A percentile compares a stretch with the other conserved stretches of the same genome.
phyloP scores from a whole-genome alignment of 805 yeast genomes.

The Myxozyma geophila region DNA sequence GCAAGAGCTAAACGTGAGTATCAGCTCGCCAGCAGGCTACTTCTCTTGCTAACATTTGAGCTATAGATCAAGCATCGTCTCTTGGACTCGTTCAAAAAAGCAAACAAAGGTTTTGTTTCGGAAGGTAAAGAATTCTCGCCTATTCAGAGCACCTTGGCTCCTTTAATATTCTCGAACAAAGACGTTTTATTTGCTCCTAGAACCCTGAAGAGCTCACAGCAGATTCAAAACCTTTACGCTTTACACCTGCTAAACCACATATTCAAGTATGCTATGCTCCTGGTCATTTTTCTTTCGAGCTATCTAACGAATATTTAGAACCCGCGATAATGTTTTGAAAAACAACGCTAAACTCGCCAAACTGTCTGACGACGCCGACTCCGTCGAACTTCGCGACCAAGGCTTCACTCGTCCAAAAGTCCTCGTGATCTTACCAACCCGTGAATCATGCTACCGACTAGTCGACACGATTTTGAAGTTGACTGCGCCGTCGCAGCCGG shows the following conservation, averaged over 20 bases:
- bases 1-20: conserved; percentile 14
- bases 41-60: background rate
- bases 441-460: conserved; percentile 73
- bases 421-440: conserved; percentile 78
- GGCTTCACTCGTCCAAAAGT: conserved; percentile 95
- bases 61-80: conserved; percentile 32
- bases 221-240: conserved; percentile 65
- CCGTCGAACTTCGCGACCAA: conserved; percentile 77
- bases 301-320: conserved; percentile 53
- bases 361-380: conserved; percentile 42
- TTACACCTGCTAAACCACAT: conserved; percentile 83
- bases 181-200: conserved; percentile 69
- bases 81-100: conserved; percentile 34
- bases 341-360: conserved; percentile 64
- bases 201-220: conserved; percentile 53
- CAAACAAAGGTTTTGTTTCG: conserved; percentile 34
- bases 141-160: conserved; percentile 59
- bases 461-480: conserved; percentile 64
- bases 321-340: conserved; percentile 81
- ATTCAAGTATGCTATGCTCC: conserved; percentile 22
- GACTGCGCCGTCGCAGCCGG: conserved; percentile 74
- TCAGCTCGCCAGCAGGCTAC: background rate
- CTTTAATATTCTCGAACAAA: conserved; percentile 71
- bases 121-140: conserved; percentile 46
- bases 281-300: background rate